Conservation (phyloP, 768 basidiomycete genomes). For the Ramaria sp. region DNA sequence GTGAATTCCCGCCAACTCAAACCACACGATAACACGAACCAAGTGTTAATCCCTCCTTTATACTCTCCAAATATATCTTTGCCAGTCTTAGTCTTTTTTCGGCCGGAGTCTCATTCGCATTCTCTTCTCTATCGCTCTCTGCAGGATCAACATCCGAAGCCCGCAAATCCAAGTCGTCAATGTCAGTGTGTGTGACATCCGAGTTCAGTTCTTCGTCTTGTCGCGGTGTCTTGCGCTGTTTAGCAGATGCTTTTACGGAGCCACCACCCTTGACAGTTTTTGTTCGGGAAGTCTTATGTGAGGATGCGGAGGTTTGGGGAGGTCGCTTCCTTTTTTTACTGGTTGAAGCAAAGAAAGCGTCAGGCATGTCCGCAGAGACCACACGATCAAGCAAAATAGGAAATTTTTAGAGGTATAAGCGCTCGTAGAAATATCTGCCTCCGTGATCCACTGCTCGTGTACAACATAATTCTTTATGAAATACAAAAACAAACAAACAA, state of each 20-base stretch:
- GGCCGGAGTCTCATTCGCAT: slow-evolving; percentile 82
- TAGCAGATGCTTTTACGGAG: slow-evolving; percentile 19
- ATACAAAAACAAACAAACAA: not conserved
- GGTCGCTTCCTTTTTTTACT: slow-evolving; percentile 55
- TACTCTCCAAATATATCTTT: slow-evolving; percentile 77
- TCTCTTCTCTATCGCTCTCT: slow-evolving; percentile 66
- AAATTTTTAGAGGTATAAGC: too few relatives aligned
- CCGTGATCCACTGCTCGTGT: not conserved
- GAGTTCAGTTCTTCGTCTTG: slow-evolving; percentile 59
- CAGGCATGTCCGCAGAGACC: too few relatives aligned
- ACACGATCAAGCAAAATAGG: too few relatives aligned
- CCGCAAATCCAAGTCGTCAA: slow-evolving; percentile 71
- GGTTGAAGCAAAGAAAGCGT: slow-evolving; percentile 50
- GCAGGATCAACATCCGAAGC: slow-evolving; percentile 40
- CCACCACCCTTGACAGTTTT: not conserved
- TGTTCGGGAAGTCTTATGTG: slow-evolving; percentile 15
- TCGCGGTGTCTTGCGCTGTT: slow-evolving; percentile 17
- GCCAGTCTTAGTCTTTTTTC: slow-evolving; percentile 88
- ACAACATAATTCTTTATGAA: not conserved
- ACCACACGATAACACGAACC: slow-evolving; percentile 30
- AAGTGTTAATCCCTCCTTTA: slow-evolving; percentile 52
- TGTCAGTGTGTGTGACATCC: slow-evolving; percentile 45
- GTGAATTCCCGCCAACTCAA: too few relatives aligned
- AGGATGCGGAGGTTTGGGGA: slow-evolving; percentile 19
- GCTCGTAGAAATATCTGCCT: not conserved